Percentiles rank a stretch among this genome's conserved stretches.
Evolutionary conservation across 2,329 filamentous ascomycete species (phyloP).

Genomic region (Colletotrichum cereale): DNA sequence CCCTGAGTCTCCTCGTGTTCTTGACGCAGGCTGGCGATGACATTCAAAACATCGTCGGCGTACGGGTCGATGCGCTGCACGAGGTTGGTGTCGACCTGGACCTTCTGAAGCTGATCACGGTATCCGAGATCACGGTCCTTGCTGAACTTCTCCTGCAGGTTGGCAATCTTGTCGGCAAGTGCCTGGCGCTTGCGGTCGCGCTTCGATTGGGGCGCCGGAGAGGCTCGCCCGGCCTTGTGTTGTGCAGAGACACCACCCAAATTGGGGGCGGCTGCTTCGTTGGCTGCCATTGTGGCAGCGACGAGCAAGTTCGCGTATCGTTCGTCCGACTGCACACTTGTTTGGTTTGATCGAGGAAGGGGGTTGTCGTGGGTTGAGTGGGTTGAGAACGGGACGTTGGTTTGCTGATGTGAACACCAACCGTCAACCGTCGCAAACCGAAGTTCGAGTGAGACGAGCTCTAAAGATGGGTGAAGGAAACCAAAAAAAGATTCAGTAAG

Average conservation of each 20-base stretch:
- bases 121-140: constrained; percentile 87
- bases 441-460: constrained; percentile 4
- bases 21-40: constrained; percentile 73
- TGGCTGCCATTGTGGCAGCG: constrained; percentile 53
- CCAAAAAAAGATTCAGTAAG: neutral
- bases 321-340: neutral
- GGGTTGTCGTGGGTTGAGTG: constrained; percentile 15
- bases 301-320: constrained; percentile 15
- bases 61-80: constrained; percentile 90
- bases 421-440: constrained; percentile 33
- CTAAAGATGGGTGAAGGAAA: neutral
- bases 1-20: constrained; percentile 63
- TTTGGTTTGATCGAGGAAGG: neutral
- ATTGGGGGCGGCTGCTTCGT: constrained; percentile 50
- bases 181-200: constrained; percentile 90
- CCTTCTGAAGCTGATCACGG: constrained; percentile 87
- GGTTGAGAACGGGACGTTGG: neutral
- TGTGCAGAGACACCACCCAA: constrained; percentile 44
- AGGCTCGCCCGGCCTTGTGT: constrained; percentile 51
- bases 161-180: constrained; percentile 82
- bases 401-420: constrained; percentile 14
- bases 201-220: constrained; percentile 74
- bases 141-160: constrained; percentile 82
- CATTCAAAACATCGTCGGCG: constrained; percentile 76
- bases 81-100: constrained; percentile 91